These are phyloP conservation scores for Suhomyces emberorum DNA, from an alignment of 805 yeast species.

Conservation along the genomic window DNA sequence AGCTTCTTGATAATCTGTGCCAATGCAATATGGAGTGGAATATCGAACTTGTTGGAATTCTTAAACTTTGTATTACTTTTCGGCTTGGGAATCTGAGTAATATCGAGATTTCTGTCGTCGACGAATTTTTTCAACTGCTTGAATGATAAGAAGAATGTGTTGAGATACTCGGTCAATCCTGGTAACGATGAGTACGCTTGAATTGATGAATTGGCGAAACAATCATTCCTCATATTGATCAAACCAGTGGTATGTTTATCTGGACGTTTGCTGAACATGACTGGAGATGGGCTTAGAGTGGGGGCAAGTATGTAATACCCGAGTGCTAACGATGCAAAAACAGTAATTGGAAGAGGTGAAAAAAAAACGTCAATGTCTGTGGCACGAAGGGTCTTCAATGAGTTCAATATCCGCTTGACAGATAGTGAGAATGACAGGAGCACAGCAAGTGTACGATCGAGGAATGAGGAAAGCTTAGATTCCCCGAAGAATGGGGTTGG, in stretches of 20 bases:
- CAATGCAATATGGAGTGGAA: constrained; percentile 57
- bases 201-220: constrained; percentile 86
- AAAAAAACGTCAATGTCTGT: too few relatives aligned
- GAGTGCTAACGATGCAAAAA: constrained; percentile 3
- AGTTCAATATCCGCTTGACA: too few relatives aligned
- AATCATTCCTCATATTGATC: constrained; percentile 78
- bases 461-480: too few relatives aligned
- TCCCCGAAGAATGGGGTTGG: too few relatives aligned
- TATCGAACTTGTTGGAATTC: constrained; percentile 21
- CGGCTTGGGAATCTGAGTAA: constrained; percentile 12
- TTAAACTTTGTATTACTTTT: constrained; percentile 11
- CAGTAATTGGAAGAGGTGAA: too few relatives aligned
- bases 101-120: constrained; percentile 15
- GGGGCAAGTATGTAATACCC: constrained; percentile 13
- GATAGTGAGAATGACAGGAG: too few relatives aligned
- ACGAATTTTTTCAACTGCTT: constrained; percentile 18
- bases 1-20: constrained; percentile 51
- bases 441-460: too few relatives aligned
- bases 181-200: constrained; percentile 74
- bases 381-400: too few relatives aligned
- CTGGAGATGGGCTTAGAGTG: constrained; percentile 4
- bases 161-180: constrained; percentile 55
- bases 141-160: constrained; percentile 31
- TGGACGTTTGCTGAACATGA: constrained; percentile 52
- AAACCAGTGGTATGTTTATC: constrained; percentile 81